These are phyloP conservation scores for Yarrowia osloensis DNA, from an alignment of 805 yeast species.

Conservation along the genomic window DNA sequence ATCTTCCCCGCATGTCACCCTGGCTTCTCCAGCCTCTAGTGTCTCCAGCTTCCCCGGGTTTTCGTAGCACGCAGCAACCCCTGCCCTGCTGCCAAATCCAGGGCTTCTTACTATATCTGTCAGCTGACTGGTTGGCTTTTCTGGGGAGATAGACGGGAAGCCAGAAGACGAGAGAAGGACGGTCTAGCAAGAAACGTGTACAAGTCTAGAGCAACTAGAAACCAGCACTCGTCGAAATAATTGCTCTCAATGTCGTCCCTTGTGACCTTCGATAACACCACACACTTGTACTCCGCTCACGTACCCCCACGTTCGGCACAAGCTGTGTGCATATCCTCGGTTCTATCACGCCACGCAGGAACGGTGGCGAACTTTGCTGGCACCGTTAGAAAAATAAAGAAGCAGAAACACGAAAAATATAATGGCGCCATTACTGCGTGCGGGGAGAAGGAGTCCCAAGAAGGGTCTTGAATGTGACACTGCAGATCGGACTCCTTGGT, in stretches of 20 bases:
- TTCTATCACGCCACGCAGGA: slow-evolving; percentile 29
- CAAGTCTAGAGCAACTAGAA: too few species aligned
- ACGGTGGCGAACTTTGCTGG: slow-evolving; percentile 17
- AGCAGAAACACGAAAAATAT: neutral
- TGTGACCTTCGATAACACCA: too few species aligned
- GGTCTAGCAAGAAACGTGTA: too few species aligned
- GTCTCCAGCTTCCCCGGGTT: slow-evolving; percentile 26
- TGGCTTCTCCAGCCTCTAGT: neutral
- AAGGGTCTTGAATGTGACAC: neutral
- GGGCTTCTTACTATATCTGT: slow-evolving; percentile 1
- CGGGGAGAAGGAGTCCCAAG: neutral
- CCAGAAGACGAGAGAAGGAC: neutral
- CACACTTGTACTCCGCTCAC: neutral
- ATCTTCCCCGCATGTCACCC: neutral
- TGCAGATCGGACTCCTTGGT: too few species aligned
- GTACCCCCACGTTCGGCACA: slow-evolving; percentile 12
- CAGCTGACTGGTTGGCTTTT: neutral
- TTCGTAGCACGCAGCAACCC: neutral
- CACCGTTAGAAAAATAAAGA: slow-evolving; percentile 3
- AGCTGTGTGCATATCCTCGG: slow-evolving; percentile 16
- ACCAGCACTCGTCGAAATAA: too few species aligned
- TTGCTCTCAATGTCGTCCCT: slow-evolving; percentile 3
- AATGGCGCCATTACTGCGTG: neutral
- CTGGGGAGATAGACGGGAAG: slow-evolving; percentile 2
- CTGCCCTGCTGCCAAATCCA: slow-evolving; percentile 1